Evolutionary conservation across 2,329 filamentous ascomycete genomes (phyloP).

Genomic region (Rhinocladiella mackenziei): DNA sequence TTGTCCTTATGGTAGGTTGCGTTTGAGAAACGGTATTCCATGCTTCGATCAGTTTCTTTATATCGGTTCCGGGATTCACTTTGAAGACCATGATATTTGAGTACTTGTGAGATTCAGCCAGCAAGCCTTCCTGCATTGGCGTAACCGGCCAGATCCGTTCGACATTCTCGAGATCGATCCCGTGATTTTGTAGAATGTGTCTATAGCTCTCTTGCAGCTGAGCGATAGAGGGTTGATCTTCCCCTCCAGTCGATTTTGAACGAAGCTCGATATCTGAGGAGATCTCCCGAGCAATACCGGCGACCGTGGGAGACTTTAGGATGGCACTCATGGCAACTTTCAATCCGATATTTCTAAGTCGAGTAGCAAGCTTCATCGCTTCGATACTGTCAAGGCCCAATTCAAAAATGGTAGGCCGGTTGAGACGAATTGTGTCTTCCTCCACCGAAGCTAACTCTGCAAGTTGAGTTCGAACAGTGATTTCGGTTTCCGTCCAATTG

Average conservation of each 20-base stretch:
- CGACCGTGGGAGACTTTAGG: conserved; percentile 67
- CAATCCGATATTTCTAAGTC: conserved; percentile 60
- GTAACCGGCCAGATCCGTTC: conserved; percentile 69
- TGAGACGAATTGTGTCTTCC: conserved; percentile 50
- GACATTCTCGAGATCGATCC: conserved; percentile 41
- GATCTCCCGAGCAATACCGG: conserved; percentile 50
- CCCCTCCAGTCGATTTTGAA: conserved; percentile 2
- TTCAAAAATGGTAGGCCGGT: conserved; percentile 65
- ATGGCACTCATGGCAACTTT: conserved; percentile 68
- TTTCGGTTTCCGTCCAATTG: conserved; percentile 56
- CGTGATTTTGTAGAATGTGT: conserved; percentile 37
- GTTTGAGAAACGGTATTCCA: conserved; percentile 57
- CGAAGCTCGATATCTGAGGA: neutral
- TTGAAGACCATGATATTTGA: conserved; percentile 79
- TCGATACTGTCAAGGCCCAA: conserved; percentile 91
- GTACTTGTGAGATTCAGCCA: conserved; percentile 69
- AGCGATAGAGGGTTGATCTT: conserved; percentile 17
- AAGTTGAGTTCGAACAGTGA: conserved; percentile 58
- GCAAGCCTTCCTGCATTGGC: conserved; percentile 73
- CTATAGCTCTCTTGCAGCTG: conserved; percentile 35
- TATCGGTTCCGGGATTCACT: conserved; percentile 53
- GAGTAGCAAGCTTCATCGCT: conserved; percentile 74
- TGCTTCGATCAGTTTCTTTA: conserved; percentile 55
- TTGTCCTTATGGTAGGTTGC: conserved; percentile 71
- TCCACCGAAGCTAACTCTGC: conserved; percentile 57